phyloP scores from a whole-genome alignment of 2,329 filamentous ascomycete genomes.

The Aspergillus ibericus region DNA sequence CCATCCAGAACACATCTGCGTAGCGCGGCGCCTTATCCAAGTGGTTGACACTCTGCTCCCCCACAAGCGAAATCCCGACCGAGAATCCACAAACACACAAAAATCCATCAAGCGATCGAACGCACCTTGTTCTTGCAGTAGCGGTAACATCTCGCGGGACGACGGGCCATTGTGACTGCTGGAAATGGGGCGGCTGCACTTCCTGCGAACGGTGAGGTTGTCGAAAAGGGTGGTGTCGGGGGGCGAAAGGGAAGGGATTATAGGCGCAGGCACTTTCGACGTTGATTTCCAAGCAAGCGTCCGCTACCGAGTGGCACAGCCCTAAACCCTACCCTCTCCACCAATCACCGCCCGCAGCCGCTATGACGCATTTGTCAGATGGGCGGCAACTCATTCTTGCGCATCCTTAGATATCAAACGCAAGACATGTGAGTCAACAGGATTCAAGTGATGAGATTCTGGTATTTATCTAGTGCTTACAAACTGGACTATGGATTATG shows the following conservation, averaged over 20 bases:
- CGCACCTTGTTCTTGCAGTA: constrained; percentile 99
- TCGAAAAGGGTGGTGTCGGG: constrained; percentile 37
- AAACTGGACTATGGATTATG: neutral
- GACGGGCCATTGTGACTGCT: constrained; percentile 92
- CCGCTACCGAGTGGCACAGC: constrained; percentile 43
- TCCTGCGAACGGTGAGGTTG: constrained; percentile 48
- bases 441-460: neutral
- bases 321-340: constrained; percentile 42
- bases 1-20: constrained; percentile 4
- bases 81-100: constrained; percentile 28
- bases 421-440: neutral
- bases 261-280: constrained; percentile 29
- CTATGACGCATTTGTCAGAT: constrained; percentile 26
- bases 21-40: neutral
- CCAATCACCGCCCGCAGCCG: constrained; percentile 24
- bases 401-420: neutral
- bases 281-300: constrained; percentile 46
- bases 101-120: constrained; percentile 20
- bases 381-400: constrained; percentile 11
- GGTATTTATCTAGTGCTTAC: neutral
- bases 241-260: constrained; percentile 32
- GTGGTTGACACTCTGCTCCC: constrained; percentile 8
- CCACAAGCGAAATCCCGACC: constrained; percentile 33
- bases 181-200: constrained; percentile 49
- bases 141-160: constrained; percentile 98